Base-by-base conservation (phyloP, 768 basidiomycete species). In the Leccinum aurantiacum region DNA sequence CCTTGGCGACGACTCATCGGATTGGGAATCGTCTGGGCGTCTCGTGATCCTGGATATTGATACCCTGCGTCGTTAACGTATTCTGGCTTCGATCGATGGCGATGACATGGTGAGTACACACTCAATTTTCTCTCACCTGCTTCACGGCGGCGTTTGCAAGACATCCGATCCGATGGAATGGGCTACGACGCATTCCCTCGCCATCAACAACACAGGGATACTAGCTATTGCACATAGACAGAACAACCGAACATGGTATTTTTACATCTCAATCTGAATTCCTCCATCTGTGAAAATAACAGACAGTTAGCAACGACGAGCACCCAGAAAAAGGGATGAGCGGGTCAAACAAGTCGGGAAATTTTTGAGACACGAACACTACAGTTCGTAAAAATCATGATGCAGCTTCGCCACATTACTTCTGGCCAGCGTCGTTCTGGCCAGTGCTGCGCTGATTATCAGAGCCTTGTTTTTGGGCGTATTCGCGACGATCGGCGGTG, bases 41-140 rank as follows among this genome's bases (percentile, higher is more conserved):
- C 54, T 58, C 13, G 37, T 63, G 24, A 25, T 62, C 8, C 49
- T 58, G 53, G 56, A 57, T 27, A 48, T 52, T 4, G 35, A 49
- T 22, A 58, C 60, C 15, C n/a, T 62, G 53, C 49, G 56, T n/a
- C 62, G 35, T 17, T 62, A 55, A 29, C 41, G 27, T 24, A 35
- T 58, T 24, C 56, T 29, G 14, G 15, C 49, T 25, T 38, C 53
- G n/a, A 35, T 49, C 2, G 41, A 44, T 44, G n/a, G 41, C 3
- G 27, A 22, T 33, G 56, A 57, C 4, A 5, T 4, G n/a, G 56
- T 55, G 25, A 58, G 53, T 51, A n/a, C 17, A 19, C 17, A 24
- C 37, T 9, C 7, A 24, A 38, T 35, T 3, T 3, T n/a, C n/a
- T 41, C 14, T 25, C 15, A 19, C 9, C 15, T 22, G 27, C 15